Conservation (phyloP, 495 filamentous ascomycete genomes). For the Arthonia radiata region DNA sequence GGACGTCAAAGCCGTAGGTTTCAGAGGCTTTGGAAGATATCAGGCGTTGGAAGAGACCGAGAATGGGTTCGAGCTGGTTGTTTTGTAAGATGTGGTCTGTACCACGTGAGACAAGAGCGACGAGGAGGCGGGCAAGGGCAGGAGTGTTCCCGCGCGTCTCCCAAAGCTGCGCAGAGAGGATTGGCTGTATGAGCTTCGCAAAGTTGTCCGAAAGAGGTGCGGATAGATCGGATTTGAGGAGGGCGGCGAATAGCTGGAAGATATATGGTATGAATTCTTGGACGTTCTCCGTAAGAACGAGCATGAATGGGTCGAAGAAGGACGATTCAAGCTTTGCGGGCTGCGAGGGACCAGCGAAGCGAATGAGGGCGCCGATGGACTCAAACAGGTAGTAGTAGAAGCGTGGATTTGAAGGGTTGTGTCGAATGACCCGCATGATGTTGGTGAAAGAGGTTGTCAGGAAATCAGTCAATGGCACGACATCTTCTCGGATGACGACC, state of each 20-base stretch:
- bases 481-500: conserved; percentile 65
- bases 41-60: conserved; percentile 83
- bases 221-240: conserved; percentile 60
- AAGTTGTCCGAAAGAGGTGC: conserved; percentile 50
- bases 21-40: conserved; percentile 50
- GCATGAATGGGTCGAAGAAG: conserved; percentile 53
- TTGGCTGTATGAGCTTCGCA: conserved; percentile 42
- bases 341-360: conserved; percentile 41
- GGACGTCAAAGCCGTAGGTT: conserved; percentile 60
- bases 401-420: conserved; percentile 87
- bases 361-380: conserved; percentile 80
- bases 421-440: conserved; percentile 68
- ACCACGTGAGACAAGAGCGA: conserved; percentile 56
- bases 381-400: conserved; percentile 99
- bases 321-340: conserved; percentile 48
- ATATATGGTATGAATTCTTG: conserved; percentile 90
- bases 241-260: conserved; percentile 78
- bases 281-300: conserved; percentile 53
- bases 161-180: conserved; percentile 61
- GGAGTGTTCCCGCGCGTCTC: conserved; percentile 80
- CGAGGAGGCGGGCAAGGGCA: conserved; percentile 62
- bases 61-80: conserved; percentile 52
- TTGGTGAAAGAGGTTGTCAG: conserved; percentile 54
- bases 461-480: conserved; percentile 40
- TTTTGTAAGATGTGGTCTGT: conserved; percentile 43